Evolutionary conservation across 2,329 filamentous ascomycete species (phyloP).

Genomic region (Paecilomyces formosus): DNA sequence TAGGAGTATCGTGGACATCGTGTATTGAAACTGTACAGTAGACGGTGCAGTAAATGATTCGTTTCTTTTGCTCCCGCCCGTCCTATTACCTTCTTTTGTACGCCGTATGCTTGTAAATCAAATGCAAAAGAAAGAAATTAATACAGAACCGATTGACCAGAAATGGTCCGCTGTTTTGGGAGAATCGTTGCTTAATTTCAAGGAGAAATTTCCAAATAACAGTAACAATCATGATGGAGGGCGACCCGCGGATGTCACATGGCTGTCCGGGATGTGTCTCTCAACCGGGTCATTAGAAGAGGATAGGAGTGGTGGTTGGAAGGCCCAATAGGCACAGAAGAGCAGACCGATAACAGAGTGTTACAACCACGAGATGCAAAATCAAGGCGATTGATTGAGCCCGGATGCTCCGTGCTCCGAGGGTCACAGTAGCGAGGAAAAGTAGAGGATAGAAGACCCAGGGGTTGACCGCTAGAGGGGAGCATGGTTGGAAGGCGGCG

Average conservation of each 20-base stretch:
- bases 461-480: constrained; percentile 60
- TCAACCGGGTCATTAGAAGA: neutral
- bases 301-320: neutral
- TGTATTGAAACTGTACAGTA: too few relatives aligned
- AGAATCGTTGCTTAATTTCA: neutral
- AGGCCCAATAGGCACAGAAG: constrained; percentile 23
- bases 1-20: too few relatives aligned
- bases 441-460: constrained; percentile 62
- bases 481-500: constrained; percentile 60
- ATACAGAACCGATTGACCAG: neutral
- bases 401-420: constrained; percentile 28
- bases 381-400: constrained; percentile 36
- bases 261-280: neutral
- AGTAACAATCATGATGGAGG: neutral
- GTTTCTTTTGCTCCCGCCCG: constrained; percentile 52
- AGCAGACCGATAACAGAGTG: constrained; percentile 29
- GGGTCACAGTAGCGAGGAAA: constrained; percentile 59
- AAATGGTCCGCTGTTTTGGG: neutral
- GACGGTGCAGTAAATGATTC: too few relatives aligned
- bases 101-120: neutral
- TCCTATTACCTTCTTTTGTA: neutral
- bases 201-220: neutral
- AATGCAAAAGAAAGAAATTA: neutral
- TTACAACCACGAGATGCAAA: constrained; percentile 42
- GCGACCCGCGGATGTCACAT: neutral